A percentile compares a stretch with the other conserved stretches of the same genome.
These are phyloP conservation scores for Amanita molliuscula DNA, from an alignment of 768 basidiomycete species.

Conservation along the genomic window DNA sequence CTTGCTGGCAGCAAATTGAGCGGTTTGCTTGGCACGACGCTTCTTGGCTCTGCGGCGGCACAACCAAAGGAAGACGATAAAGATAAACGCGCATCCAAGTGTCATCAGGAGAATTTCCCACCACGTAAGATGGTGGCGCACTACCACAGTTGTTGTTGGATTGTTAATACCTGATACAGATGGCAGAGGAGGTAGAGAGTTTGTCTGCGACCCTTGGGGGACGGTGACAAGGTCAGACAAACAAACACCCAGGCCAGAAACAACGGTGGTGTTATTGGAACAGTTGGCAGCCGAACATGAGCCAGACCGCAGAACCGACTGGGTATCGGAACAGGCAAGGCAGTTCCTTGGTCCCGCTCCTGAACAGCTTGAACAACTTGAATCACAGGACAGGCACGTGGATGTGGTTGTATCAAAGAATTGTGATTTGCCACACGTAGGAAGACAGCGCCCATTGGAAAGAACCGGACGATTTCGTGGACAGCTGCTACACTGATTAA, in stretches of 20 bases:
- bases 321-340: slow-evolving; percentile 61
- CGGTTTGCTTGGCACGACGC: slow-evolving; percentile 57
- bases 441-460: slow-evolving; percentile 63
- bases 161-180: slow-evolving; percentile 45
- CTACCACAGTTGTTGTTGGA: slow-evolving; percentile 29
- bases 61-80: slow-evolving; percentile 51
- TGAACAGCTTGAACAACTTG: slow-evolving; percentile 70
- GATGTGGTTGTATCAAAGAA: slow-evolving; percentile 59
- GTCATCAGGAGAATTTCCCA: slow-evolving; percentile 84
- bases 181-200: slow-evolving; percentile 36
- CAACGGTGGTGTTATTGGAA: slow-evolving; percentile 38
- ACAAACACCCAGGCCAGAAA: slow-evolving; percentile 69
- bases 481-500: slow-evolving; percentile 72
- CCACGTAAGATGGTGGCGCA: slow-evolving; percentile 44
- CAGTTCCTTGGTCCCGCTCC: slow-evolving; percentile 59
- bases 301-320: slow-evolving; percentile 52
- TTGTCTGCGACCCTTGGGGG: slow-evolving; percentile 35
- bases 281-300: slow-evolving; percentile 58
- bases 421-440: slow-evolving; percentile 59
- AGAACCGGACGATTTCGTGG: slow-evolving; percentile 59
- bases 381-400: slow-evolving; percentile 58
- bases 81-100: slow-evolving; percentile 72
- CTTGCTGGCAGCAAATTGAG: slow-evolving; percentile 52
- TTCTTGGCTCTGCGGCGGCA: slow-evolving; percentile 67
- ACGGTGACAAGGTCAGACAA: slow-evolving; percentile 56